Evolutionary conservation across 2,329 filamentous ascomycete genomes (phyloP).

Genomic region (Beauveria scarabaeidicola): DNA sequence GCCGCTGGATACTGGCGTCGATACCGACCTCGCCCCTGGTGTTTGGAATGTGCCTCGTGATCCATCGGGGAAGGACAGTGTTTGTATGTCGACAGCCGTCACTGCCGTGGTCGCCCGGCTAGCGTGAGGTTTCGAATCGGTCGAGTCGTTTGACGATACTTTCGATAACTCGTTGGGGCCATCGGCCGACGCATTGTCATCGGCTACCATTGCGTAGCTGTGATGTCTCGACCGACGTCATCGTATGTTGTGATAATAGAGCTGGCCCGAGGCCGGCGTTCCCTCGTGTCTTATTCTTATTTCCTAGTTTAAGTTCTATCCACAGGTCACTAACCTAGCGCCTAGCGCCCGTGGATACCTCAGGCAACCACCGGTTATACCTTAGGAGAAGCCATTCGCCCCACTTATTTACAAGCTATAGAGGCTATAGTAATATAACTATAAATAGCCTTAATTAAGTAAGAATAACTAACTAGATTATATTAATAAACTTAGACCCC

Average conservation of each 20-base stretch:
- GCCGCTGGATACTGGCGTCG: conserved; percentile 32
- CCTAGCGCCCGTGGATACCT: too few species aligned
- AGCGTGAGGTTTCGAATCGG: conserved; percentile 34
- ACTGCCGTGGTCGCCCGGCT: conserved; percentile 77
- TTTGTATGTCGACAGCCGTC: conserved; percentile 72
- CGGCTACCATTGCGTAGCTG: conserved; percentile 11
- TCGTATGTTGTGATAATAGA: conserved; percentile 16
- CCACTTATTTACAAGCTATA: too few species aligned
- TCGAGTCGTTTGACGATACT: conserved; percentile 27
- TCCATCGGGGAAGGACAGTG: conserved; percentile 63
- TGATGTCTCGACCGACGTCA: conserved; percentile 1
- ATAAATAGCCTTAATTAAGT: too few species aligned
- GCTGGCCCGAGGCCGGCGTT: conserved; percentile 12
- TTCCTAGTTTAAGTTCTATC: too few species aligned
- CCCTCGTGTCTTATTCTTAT: conserved; percentile 11
- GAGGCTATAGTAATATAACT: too few species aligned
- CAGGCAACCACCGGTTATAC: too few species aligned
- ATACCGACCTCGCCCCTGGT: conserved; percentile 25
- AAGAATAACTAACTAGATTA: too few species aligned
- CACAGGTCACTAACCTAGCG: too few species aligned
- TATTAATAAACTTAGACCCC: too few species aligned
- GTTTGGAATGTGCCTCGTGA: conserved; percentile 55
- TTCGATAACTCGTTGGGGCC: conserved; percentile 45
- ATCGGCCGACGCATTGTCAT: conserved; percentile 29
- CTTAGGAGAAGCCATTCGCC: too few species aligned